phyloP scores from a whole-genome alignment of 345 rosid species.

The Arabis hirsuta region DNA sequence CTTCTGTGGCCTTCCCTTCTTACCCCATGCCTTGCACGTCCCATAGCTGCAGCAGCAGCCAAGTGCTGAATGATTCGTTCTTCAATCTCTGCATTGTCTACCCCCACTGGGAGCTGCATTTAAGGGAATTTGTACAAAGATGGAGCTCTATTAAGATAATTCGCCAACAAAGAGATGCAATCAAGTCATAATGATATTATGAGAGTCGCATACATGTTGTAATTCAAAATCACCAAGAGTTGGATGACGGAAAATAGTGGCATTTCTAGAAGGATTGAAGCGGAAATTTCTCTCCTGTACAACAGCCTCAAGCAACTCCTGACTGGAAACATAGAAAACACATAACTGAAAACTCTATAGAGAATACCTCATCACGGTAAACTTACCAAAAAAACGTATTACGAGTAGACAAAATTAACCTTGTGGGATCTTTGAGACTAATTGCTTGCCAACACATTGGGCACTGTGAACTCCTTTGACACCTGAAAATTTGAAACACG shows the following conservation, averaged over 20 bases:
- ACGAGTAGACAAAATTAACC: constrained; percentile 48
- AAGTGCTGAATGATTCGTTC: constrained; percentile 95
- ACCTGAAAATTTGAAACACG: constrained; percentile 53
- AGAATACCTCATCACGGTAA: not conserved
- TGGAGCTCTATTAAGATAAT: not conserved
- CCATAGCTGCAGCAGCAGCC: constrained; percentile 98
- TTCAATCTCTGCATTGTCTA: constrained; percentile 86
- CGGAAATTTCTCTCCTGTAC: constrained; percentile 82
- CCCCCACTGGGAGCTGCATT: constrained; percentile 74
- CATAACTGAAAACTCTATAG: constrained; percentile 6
- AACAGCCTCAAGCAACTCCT: constrained; percentile 91
- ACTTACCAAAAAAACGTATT: not conserved
- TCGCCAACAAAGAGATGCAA: constrained; percentile 13
- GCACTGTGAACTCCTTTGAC: constrained; percentile 98
- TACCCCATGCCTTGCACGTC: constrained; percentile 74
- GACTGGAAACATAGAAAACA: constrained; percentile 54
- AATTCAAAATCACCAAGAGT: constrained; percentile 93
- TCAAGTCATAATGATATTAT: constrained; percentile 21
- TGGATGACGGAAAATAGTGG: constrained; percentile 93
- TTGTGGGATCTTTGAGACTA: constrained; percentile 84
- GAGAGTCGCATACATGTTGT: constrained; percentile 70
- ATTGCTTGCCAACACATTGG: constrained; percentile 99
- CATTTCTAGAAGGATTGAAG: constrained; percentile 73
- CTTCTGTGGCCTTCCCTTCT: constrained; percentile 87
- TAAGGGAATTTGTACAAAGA: constrained; percentile 28